Evolutionary conservation across 768 basidiomycete genomes (phyloP), one percentile per base, ranked within the genome.

Genomic region (Boletus reticulatus): DNA sequence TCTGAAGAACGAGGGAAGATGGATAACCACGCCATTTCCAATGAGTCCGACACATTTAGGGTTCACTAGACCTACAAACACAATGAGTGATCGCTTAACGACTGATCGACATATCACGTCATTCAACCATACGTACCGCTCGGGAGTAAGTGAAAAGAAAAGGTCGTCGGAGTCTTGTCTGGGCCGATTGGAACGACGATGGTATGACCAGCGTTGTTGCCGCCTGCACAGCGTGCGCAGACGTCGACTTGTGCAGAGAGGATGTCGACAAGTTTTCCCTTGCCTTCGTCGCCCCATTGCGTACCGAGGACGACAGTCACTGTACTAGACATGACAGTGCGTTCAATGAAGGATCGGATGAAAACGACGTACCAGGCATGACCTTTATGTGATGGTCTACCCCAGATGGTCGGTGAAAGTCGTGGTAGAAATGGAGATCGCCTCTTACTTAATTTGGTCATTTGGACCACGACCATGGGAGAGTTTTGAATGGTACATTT

Each of bases 141-240:
- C 1, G 97, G 97, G 29, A 98, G 78, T 16, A 98, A 77, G 77
- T 98, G 97, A 73, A 99, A 99, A 38, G 94, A 94, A 73, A 90
- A 98, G 2, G 86, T 94, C 62, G 82, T 94, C 73, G 85, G 84
- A 55, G 83, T 77, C 43, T 82, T 81, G 56, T 91, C 83, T 44
- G 85, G 80, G 12, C 83, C 82, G 24, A 83, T 71, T 6, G 88
- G 86, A 6, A 85, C 92, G 60, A 99, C 88, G 71, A 99, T 98
- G 22, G 97, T 98, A 75, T 99, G 97, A 3, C 97, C 97, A 22
- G 97, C 97, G 70, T 99, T 99, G 77, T 98, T 98, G 12, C 97
- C 97, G 14, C 97, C 97, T 13, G 97, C 97, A 70, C 94, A 98
- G 45, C 97, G 84, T 19, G 94, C 96, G 66, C 95, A 98, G 69